Base-by-base conservation (phyloP, 495 filamentous ascomycete genomes). In the Bombardia bombarda region DNA sequence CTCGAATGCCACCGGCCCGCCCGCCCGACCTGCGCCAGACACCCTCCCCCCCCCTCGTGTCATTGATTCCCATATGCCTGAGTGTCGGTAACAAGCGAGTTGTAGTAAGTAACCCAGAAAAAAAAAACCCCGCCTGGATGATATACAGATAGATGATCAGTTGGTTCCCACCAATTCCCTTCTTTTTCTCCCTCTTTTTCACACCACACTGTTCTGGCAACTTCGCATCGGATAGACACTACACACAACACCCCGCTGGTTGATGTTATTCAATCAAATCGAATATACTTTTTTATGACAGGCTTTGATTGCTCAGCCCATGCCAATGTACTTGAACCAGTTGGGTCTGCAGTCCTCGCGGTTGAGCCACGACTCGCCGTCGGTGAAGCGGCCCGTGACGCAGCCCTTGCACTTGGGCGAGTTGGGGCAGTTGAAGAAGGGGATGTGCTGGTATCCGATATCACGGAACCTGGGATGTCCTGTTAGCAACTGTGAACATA, bases 371-470 rank as follows among this genome's bases (percentile, higher is more conserved):
- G 74, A 63, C 49, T 87, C 89, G 50, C 93, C 93, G 50, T 92
- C 87, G 34, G 86, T 95, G 52, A 95, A 84, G 24, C 82, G 73
- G 30, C 90, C 93, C 1, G 87, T 79, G 10, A 79, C 73, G 60
- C 93, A 99, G 49, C 89, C 88, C 45, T 75, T 81, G 60, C 93
- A 99, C 62, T 97, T 96, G 23, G 87, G 87, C 16, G 84, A 90
- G 65, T 92, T 95, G 42, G 93, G 93, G 62, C 93, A 99, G 65
- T 97, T 97, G 73, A 90, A 93, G 70, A 92, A 99, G 20, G 93
- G 93, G 36, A 97, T 93, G 55, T 99, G 93, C 53, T 93, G 87
- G 65, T 99, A 99, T 43, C 93, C 93, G 49, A 99, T 96, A 62
- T 99, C 93, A 30, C 90, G 87, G 81, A 99, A 99, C 90, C 90